Evolutionary conservation across 2,329 filamentous ascomycete species (phyloP), one percentile per base, ranked within the genome.

Genomic region (Arthroderma sp.): DNA sequence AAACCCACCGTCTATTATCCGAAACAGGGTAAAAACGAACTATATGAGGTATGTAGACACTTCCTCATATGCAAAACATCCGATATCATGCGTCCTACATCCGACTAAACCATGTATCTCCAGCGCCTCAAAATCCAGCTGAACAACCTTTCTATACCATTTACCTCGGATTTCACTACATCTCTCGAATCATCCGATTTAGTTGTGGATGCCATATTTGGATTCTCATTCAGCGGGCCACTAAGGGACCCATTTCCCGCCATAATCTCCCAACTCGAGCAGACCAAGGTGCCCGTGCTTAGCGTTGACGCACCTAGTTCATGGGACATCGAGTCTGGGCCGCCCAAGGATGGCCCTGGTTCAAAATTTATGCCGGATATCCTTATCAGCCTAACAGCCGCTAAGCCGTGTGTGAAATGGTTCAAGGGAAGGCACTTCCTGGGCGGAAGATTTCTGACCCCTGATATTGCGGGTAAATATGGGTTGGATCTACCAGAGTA

Each of bases 261-360:
- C 0, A 86, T 96, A 13, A 94, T 98, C 64, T 76, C 80, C 60
- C 83, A 86, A 6, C 77, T 98, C 38, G 82, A 89, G 63, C 78
- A 84, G 43, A 86, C 87, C 4, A 79, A 79, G 25, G 67, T 93
- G 6, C 87, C 90, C 0, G 86, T 97, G 0, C 85, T 93, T 2
- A 87, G 89, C 2, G 88, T 98, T 21, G 93, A 98, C 73, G 90
- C 88, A 5, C 93, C 93, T 0, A 95, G 88, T 33, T 93, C 88
- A 1, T 98, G 93, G 93, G 84, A 93, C 70, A 94, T 98, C 58
- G 88, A 95, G 67, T 76, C 78, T 9, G 93, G 93, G 0, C 91
- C 91, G 7, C 90, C 91, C 9, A 74, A 77, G 55, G 81, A 83
- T 1, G 91, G 89, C 15, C 79, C 88, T 0, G 91, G 90, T 0